Evolutionary conservation across 441 rosid genomes (phyloP), one percentile per base, ranked within the genome.

Genomic region (Pelargonium australe): DNA sequence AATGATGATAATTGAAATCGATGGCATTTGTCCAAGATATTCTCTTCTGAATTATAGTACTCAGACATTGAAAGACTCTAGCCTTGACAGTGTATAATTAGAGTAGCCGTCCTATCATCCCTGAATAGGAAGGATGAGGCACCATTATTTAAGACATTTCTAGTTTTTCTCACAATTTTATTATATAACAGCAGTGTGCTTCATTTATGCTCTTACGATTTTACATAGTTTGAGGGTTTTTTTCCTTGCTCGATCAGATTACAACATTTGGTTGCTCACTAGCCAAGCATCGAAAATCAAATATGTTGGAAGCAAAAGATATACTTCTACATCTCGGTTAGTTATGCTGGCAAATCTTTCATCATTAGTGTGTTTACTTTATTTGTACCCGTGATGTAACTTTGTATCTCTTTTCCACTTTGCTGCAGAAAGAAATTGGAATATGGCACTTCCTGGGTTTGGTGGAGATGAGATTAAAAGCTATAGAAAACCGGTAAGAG

Each of bases 261-360:
- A 89, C 96, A 67, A 80, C 95, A n/a, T 94, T 91, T 77, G 92
- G 97, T 64, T 91, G 97, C 84, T 86, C 91, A 65, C 81, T 94
- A 75, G 97, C 97, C 63, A 94, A 89, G 82, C 97, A 89, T 86
- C 79, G 95, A 64, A 94, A 91, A 80, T 91, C 97, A 43, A 87
- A 88, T 68, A 84, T 85, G 57, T 80, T 91, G 80, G 98, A 94
- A 84, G 96, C 95, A 63, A 94, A 91, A 79, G 98, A 91, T 77
- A 87, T 91, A 79, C 89, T 94, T 77, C 76, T 89, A 67, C 97
- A 91, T 81, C 89, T 94, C 80, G 97, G 95, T 94, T 62, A 69
- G 88, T 85, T 73, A 63, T 75, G 67, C 17, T 61, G 67, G 44
- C 66, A 53, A 47, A 40, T 69, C 45, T 5, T 49, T 13, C 57